A percentile compares a stretch with the other conserved stretches of the same genome.
Evolutionary conservation across 2,329 filamentous ascomycete species (phyloP).

Genomic region (Cladosporium sp.): DNA sequence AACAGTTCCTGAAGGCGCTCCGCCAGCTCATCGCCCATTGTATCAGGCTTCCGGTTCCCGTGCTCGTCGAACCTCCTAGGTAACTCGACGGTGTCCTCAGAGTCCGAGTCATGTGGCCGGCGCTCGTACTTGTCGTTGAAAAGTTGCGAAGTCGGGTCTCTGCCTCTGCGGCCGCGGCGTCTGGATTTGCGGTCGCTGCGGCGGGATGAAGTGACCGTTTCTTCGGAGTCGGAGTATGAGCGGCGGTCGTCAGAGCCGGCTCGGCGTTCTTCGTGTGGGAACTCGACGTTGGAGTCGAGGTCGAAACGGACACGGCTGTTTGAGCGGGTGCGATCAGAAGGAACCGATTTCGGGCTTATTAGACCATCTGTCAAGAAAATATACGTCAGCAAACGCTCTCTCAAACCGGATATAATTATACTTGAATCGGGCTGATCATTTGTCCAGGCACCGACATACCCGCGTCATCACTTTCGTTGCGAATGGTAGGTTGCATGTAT

Average conservation of each 20-base stretch:
- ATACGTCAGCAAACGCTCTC: constrained; percentile 10
- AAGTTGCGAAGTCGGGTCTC: constrained; percentile 47
- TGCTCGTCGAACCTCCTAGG: constrained; percentile 40
- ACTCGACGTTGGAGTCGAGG: constrained; percentile 32
- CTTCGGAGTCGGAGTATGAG: constrained; percentile 18
- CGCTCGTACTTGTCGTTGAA: constrained; percentile 33
- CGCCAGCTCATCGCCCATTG: constrained; percentile 23
- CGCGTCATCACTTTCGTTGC: constrained; percentile 22
- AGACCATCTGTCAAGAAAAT: constrained; percentile 31
- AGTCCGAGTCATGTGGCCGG: constrained; percentile 10
- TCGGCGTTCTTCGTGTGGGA: constrained; percentile 28
- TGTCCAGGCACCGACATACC: constrained; percentile 25
- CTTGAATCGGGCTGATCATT: constrained; percentile 18
- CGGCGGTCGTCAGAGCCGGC: constrained; percentile 20
- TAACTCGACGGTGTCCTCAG: constrained; percentile 35
- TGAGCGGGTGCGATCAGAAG: constrained; percentile 26
- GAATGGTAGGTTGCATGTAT: neutral
- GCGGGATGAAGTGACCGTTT: constrained; percentile 7
- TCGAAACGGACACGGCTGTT: constrained; percentile 36
- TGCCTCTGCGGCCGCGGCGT: constrained; percentile 44
- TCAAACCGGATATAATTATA: neutral
- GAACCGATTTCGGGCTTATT: constrained; percentile 23
- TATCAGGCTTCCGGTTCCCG: constrained; percentile 34
- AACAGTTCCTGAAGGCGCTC: constrained; percentile 16
- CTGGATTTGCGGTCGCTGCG: constrained; percentile 35